Conservation (phyloP, 2,329 filamentous ascomycete genomes). For the Amesomyces nigricolor region DNA sequence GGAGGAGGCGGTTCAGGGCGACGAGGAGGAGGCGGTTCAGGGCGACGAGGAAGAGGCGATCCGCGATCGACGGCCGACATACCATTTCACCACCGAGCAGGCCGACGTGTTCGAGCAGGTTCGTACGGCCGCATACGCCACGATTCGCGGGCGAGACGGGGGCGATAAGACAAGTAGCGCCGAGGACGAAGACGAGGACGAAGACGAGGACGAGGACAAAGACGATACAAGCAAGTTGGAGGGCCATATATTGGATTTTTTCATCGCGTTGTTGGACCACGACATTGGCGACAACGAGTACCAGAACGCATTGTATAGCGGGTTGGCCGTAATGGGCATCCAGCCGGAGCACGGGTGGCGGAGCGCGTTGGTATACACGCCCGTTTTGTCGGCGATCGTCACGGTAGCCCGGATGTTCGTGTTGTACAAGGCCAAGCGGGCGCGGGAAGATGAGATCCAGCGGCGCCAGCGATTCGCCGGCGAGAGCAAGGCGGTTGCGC, state of each 20-base stretch:
- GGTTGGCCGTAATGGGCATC: constrained; percentile 6
- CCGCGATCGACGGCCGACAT: constrained; percentile 4
- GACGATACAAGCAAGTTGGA: constrained; percentile 1
- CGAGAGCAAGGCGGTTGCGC: constrained; percentile 1
- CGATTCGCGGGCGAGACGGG: background rate
- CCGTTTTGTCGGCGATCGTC: constrained; percentile 4
- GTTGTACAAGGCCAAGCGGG: constrained; percentile 4
- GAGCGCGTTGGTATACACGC: constrained; percentile 4
- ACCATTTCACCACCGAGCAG: background rate
- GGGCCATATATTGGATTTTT: constrained; percentile 1
- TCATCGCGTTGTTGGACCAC: constrained; percentile 4
- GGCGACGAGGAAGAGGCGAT: constrained; percentile 1
- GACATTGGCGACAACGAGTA: constrained; percentile 5
- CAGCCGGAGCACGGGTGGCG: background rate
- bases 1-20: background rate
- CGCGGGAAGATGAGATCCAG: background rate
- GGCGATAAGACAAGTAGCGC: background rate
- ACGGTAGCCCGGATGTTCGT: constrained; percentile 6
- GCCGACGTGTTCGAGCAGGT: background rate
- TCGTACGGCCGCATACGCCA: background rate
- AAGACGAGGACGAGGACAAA: background rate
- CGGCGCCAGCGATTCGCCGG: background rate
- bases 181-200: too few species aligned
- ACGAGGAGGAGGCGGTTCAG: too few species aligned
- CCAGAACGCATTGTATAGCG: constrained; percentile 7